These are phyloP conservation scores for Pestalotiopsis sp. DNA, from an alignment of 2,329 filamentous ascomycete genomes.

Conservation along the genomic window DNA sequence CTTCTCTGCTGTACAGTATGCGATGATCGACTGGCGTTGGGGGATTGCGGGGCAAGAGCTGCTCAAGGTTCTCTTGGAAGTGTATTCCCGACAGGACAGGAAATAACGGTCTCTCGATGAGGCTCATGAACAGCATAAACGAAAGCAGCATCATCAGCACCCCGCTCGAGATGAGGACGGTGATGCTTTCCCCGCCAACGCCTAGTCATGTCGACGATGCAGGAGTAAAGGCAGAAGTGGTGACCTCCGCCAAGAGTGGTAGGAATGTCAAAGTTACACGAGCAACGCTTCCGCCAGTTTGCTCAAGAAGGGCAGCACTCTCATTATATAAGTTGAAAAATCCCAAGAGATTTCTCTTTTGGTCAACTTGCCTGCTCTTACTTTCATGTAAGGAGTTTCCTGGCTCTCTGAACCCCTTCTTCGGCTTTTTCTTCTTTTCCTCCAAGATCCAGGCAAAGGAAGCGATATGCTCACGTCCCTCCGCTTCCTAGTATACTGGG, in stretches of 20 bases:
- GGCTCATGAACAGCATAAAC: not conserved
- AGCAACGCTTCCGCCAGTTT: not conserved
- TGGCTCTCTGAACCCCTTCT: not conserved
- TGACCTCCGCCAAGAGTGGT: not conserved
- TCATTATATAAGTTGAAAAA: not conserved
- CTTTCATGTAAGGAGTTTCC: not conserved
- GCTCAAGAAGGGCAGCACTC: not conserved
- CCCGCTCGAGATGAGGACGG: not conserved
- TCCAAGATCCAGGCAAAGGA: not conserved
- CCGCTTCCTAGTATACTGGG: conserved; percentile 9
- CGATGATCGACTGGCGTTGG: not conserved
- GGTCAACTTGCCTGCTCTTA: not conserved
- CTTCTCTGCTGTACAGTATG: not conserved
- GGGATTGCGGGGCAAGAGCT: not conserved
- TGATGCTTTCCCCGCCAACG: not conserved
- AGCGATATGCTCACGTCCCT: conserved; percentile 11
- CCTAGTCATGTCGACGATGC: not conserved
- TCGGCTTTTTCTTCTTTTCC: not conserved
- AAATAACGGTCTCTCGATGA: no score
- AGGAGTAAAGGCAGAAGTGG: not conserved
- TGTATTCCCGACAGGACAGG: not conserved
- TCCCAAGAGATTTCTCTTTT: not conserved
- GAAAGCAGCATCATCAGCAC: not conserved
- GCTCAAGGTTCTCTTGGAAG: not conserved
- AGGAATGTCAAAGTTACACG: not conserved